Evolutionary conservation across 2,329 filamentous ascomycete species (phyloP).

Genomic region (Catunica adiposa): DNA sequence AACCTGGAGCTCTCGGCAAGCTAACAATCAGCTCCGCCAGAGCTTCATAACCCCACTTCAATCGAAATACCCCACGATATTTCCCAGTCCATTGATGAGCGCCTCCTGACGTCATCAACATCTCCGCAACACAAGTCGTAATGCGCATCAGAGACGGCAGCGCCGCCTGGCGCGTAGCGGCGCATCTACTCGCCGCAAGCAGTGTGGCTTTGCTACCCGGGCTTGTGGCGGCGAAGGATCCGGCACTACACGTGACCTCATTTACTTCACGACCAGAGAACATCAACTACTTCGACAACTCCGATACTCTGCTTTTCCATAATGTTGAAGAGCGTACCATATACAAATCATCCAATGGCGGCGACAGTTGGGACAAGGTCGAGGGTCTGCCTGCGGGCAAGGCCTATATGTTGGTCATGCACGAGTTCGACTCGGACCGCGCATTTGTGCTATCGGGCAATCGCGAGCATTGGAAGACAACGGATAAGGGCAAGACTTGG

Average conservation of each 20-base stretch:
- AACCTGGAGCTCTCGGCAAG: too few species aligned
- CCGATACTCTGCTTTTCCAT: conserved; percentile 62
- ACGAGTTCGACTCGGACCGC: conserved; percentile 59
- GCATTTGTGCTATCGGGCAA: conserved; percentile 64
- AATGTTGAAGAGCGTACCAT: conserved; percentile 48
- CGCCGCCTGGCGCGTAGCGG: conserved; percentile 9
- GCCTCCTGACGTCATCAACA: not conserved
- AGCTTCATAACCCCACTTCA: too few species aligned
- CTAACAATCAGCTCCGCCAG: too few species aligned
- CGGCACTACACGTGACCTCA: conserved; percentile 44
- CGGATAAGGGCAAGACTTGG: conserved; percentile 73
- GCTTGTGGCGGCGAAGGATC: conserved; percentile 33
- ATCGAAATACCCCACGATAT: too few species aligned
- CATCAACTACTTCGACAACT: conserved; percentile 83
- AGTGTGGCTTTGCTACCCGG: conserved; percentile 1
- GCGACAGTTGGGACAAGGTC: conserved; percentile 56
- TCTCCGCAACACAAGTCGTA: not conserved
- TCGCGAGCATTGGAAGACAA: conserved; percentile 64
- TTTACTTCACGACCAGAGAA: conserved; percentile 52
- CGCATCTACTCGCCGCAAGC: conserved; percentile 10
- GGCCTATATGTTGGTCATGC: conserved; percentile 50
- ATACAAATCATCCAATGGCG: conserved; percentile 67
- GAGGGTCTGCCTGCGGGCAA: conserved; percentile 46
- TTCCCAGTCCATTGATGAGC: not conserved
- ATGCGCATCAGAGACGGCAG: conserved; percentile 11